Conservation (phyloP, 305 asterid species). For the Fraxinus nigra region DNA sequence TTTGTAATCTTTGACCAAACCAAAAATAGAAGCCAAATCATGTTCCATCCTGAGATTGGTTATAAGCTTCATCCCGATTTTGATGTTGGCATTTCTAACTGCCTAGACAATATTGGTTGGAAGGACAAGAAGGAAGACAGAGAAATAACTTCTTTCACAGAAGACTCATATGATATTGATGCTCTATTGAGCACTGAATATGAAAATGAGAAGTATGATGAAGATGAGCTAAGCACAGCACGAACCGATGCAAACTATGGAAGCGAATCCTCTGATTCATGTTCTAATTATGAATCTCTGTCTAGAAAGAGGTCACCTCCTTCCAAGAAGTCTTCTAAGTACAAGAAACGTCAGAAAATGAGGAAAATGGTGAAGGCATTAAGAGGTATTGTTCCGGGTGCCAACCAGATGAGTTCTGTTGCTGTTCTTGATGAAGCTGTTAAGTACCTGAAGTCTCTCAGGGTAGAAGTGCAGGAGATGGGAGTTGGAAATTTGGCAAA, state of each 20-base stretch:
- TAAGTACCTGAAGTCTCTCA: constrained; percentile 69
- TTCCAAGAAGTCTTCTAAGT: constrained; percentile 24
- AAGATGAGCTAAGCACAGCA: constrained; percentile 70
- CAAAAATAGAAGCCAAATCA: constrained; percentile 50
- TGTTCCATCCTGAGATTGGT: constrained; percentile 63
- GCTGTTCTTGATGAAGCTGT: constrained; percentile 83
- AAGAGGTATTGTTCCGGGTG: constrained; percentile 66
- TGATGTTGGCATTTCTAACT: constrained; percentile 28
- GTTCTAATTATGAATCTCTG: constrained; percentile 48
- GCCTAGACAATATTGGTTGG: constrained; percentile 22
- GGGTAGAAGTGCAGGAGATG: constrained; percentile 65
- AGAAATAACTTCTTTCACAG: constrained; percentile 39
- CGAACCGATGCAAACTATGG: constrained; percentile 43
- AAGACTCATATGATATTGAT: constrained; percentile 73
- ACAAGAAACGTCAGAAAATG: constrained; percentile 46
- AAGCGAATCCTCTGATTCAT: constrained; percentile 65
- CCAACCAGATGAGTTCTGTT: constrained; percentile 57
- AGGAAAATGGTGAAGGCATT: constrained; percentile 65
- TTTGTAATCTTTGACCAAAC: constrained; percentile 68
- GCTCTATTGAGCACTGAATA: constrained; percentile 60
- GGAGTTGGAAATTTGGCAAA: constrained; percentile 38
- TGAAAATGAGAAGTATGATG: constrained; percentile 34
- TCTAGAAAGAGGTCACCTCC: constrained; percentile 39
- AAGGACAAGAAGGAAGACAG: constrained; percentile 29
- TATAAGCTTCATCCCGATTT: constrained; percentile 40